Evolutionary conservation across 495 filamentous ascomycete species (phyloP).

Genomic region (Jackrogersella minutella): DNA sequence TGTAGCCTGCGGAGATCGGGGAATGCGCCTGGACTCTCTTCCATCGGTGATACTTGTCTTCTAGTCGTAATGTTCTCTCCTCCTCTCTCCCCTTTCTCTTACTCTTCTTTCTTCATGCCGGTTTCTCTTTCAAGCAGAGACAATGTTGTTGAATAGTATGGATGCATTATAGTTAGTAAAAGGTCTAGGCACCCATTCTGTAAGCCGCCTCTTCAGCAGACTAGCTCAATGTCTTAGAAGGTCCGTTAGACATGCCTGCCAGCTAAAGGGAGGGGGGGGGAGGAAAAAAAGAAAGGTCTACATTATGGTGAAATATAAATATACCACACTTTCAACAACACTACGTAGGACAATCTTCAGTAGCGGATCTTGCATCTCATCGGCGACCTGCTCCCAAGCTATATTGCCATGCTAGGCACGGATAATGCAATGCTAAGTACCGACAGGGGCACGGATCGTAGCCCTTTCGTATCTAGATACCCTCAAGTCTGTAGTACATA

Average conservation of each 20-base stretch:
- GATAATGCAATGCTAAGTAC: not conserved
- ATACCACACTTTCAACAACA: not conserved
- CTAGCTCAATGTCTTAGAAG: conserved; percentile 4
- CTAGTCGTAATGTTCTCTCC: not conserved
- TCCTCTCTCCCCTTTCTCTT: not conserved
- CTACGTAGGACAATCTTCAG: conserved; percentile 25
- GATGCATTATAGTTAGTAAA: not conserved
- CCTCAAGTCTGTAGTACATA: not conserved
- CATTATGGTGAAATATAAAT: not conserved
- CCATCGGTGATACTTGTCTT: not conserved
- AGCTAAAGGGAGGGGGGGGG: too few relatives aligned
- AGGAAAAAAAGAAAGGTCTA: not conserved
- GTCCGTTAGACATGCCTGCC: not conserved
- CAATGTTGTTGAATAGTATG: not conserved
- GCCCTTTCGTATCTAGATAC: not conserved
- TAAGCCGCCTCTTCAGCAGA: conserved; percentile 17
- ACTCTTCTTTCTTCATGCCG: not conserved
- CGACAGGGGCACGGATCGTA: conserved; percentile 4
- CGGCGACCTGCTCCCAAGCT: conserved; percentile 20
- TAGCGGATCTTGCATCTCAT: conserved; percentile 36
- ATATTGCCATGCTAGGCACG: not conserved
- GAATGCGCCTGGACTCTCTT: not conserved
- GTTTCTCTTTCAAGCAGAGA: not conserved
- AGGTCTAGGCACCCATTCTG: not conserved
- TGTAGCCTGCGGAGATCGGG: conserved; percentile 29